Percentiles rank a stretch among this genome's conserved stretches.
phyloP scores from a whole-genome alignment of 139 green algal species.

The Coelastrella sp. region DNA sequence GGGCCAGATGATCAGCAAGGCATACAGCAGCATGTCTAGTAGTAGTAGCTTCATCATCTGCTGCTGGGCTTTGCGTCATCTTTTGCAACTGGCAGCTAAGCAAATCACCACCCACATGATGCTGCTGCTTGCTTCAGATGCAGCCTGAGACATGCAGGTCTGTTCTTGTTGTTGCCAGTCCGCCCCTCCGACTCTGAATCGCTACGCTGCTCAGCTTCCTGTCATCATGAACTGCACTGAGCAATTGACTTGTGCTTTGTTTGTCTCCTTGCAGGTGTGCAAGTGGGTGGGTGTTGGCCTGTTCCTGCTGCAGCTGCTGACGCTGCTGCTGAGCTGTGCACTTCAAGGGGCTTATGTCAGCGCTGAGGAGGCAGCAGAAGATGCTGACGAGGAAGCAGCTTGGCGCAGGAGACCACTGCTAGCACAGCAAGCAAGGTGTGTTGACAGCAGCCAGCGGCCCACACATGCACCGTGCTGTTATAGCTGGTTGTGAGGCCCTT shows the following conservation, averaged over 20 bases:
- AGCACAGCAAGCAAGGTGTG: not conserved
- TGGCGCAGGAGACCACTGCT: conserved; percentile 41
- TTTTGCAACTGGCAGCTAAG: no score
- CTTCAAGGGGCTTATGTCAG: conserved; percentile 42
- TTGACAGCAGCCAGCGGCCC: not conserved
- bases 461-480: not conserved
- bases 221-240: not conserved
- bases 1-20: no score
- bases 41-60: no score
- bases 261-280: conserved; percentile 41
- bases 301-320: conserved; percentile 46
- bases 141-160: no score
- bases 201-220: no score
- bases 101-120: no score
- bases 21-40: no score
- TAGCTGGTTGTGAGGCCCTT: not conserved
- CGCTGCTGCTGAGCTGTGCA: conserved; percentile 3
- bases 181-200: no score
- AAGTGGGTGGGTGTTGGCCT: conserved; percentile 40
- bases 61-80: no score
- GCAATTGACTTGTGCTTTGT: no score
- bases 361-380: conserved; percentile 41
- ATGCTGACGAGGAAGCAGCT: conserved; percentile 43
- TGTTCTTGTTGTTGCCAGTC: no score
- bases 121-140: no score